A percentile compares a stretch with the other conserved stretches of the same genome.
Conservation (phyloP, 176 grass and related monocot genomes). For the Saccharum officinarum region DNA sequence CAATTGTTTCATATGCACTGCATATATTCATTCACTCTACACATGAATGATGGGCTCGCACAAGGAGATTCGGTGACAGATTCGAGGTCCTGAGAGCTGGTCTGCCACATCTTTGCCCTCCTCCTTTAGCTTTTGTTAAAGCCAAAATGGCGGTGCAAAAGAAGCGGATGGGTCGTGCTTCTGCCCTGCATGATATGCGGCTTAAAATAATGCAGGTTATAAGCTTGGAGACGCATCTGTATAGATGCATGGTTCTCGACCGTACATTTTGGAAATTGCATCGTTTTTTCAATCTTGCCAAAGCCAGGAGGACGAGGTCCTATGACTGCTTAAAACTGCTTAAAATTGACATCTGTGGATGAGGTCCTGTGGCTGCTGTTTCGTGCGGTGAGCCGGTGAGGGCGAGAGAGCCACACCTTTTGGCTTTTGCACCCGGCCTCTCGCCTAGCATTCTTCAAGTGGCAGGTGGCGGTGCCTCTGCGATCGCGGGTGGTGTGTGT, state of each 20-base stretch:
- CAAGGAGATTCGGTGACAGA: conserved; percentile 2
- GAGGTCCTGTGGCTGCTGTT: too few species aligned
- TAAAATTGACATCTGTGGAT: too few species aligned
- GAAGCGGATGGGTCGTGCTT: neutral
- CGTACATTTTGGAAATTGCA: conserved; percentile 6
- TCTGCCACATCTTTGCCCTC: conserved; percentile 6
- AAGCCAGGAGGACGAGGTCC: too few species aligned
- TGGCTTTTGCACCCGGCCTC: too few species aligned
- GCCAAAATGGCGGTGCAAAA: conserved; percentile 1
- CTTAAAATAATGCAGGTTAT: neutral
- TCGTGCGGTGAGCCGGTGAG: too few species aligned
- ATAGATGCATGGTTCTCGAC: neutral
- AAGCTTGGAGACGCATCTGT: neutral
- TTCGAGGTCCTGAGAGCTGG: neutral
- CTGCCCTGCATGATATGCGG: neutral
- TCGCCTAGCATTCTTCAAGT: too few species aligned
- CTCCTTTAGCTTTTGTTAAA: conserved; percentile 32
- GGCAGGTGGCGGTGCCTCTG: too few species aligned
- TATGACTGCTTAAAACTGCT: too few species aligned
- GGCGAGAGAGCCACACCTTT: too few species aligned
- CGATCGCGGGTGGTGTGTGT: too few species aligned
- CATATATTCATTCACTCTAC: too few species aligned
- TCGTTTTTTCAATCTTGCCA: neutral
- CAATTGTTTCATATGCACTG: neutral
- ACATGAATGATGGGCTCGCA: too few species aligned